A percentile compares a stretch with the other conserved stretches of the same genome.
Evolutionary conservation across 108 stramenopile genomes (phyloP).

Genomic region (Cyclotella choctawhatcheeana): DNA sequence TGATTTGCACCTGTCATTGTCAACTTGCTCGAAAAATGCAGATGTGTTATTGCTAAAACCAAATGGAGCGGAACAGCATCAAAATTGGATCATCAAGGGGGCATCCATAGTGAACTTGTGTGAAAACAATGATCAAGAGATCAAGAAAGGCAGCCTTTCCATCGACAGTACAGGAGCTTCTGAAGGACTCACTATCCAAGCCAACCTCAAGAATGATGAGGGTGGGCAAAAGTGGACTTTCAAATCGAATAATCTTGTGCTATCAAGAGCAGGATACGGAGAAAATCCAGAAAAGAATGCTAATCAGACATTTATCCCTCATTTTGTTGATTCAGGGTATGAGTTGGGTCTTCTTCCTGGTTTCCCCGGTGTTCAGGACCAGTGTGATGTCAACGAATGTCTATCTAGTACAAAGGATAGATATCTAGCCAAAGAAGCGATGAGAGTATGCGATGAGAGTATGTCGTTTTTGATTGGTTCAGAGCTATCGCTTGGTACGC

Average conservation of each 20-base stretch:
- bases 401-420: neutral
- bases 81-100: too few relatives aligned
- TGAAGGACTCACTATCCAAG: too few relatives aligned
- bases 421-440: neutral
- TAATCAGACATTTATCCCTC: neutral
- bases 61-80: too few relatives aligned
- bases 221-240: neutral
- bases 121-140: too few relatives aligned
- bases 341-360: neutral
- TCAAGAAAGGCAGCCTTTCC: too few relatives aligned
- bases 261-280: neutral
- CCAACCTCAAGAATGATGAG: too few relatives aligned
- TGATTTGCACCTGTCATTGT: too few relatives aligned
- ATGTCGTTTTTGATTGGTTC: neutral
- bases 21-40: too few relatives aligned
- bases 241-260: neutral
- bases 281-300: neutral
- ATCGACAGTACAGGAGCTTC: too few relatives aligned
- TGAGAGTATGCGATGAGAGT: neutral
- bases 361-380: neutral
- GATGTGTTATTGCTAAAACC: too few relatives aligned
- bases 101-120: too few relatives aligned
- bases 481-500: neutral
- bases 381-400: neutral
- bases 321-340: slow-evolving; percentile 3